Evolutionary conservation across 345 rosid genomes (phyloP).

Genomic region (Eucalyptus regnans): DNA sequence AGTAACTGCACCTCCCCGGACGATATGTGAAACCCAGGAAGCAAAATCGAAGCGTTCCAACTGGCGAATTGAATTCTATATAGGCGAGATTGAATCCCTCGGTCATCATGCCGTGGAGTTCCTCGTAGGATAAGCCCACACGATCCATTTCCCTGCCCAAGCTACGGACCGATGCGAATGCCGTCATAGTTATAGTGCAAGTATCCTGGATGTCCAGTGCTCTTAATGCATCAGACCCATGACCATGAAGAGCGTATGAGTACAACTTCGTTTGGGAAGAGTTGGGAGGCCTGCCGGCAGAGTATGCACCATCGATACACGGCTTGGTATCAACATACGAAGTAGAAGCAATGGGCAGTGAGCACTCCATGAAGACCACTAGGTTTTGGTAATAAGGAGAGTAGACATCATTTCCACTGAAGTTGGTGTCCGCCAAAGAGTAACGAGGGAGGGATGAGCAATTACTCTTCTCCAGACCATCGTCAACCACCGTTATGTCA

Average conservation of each 20-base stretch:
- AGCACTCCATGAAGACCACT: not conserved
- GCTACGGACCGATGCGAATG: too few relatives aligned
- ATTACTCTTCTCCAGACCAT: not conserved
- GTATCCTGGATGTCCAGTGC: not conserved
- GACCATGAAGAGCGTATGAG: not conserved
- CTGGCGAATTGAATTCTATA: not conserved
- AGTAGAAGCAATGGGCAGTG: not conserved
- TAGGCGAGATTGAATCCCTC: not conserved
- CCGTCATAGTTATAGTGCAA: not conserved
- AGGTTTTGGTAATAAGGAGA: fast-evolving
- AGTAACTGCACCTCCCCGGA: not conserved
- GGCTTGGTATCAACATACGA: not conserved
- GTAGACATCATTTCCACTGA: not conserved
- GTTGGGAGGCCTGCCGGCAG: not conserved
- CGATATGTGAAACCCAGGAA: not conserved
- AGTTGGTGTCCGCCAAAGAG: not conserved
- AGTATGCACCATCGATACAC: not conserved
- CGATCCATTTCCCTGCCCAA: not conserved
- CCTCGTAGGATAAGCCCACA: not conserved
- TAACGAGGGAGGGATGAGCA: not conserved
- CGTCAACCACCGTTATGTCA: fast-evolving
- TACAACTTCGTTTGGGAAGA: not conserved
- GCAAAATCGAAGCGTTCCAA: not conserved
- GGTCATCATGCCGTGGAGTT: not conserved
- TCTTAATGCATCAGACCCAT: not conserved